These are phyloP conservation scores for Leccinum uliginosum DNA, from an alignment of 768 basidiomycete species.

Conservation along the genomic window DNA sequence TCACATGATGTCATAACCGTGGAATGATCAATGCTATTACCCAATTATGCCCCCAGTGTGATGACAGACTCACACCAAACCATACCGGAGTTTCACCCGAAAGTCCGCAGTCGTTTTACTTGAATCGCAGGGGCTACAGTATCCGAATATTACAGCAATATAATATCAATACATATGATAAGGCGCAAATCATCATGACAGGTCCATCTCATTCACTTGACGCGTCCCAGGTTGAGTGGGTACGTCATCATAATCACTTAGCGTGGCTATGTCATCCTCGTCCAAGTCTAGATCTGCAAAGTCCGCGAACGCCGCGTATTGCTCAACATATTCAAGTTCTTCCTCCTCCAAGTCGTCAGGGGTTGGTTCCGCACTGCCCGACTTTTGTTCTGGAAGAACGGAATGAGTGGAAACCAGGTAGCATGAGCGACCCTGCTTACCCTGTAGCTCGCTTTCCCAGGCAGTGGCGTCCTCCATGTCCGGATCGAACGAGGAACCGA, in stretches of 20 bases:
- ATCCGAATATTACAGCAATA: neutral
- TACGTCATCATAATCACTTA: conserved; percentile 22
- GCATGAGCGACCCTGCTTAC: conserved; percentile 25
- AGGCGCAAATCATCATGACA: conserved; percentile 12
- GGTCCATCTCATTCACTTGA: conserved; percentile 24
- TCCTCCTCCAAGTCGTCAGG: conserved; percentile 52
- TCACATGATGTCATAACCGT: too few relatives aligned
- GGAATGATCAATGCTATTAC: too few relatives aligned
- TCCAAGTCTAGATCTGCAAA: conserved; percentile 41
- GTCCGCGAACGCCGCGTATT: conserved; percentile 33
- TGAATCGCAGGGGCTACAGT: too few relatives aligned
- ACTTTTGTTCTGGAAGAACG: neutral
- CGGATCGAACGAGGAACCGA: conserved; percentile 75
- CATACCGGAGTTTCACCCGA: too few relatives aligned
- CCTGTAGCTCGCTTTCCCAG: conserved; percentile 58
- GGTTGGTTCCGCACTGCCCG: conserved; percentile 20
- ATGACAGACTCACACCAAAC: too few relatives aligned
- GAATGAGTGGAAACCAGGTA: conserved; percentile 5
- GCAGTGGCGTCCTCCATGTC: conserved; percentile 55
- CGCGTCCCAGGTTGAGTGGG: neutral
- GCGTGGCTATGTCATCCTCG: conserved; percentile 12
- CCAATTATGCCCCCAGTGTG: too few relatives aligned
- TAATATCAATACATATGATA: neutral
- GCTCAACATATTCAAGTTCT: conserved; percentile 49
- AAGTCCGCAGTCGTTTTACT: too few relatives aligned